phyloP scores from a whole-genome alignment of 305 asterid species.

The Fraxinus ornus region DNA sequence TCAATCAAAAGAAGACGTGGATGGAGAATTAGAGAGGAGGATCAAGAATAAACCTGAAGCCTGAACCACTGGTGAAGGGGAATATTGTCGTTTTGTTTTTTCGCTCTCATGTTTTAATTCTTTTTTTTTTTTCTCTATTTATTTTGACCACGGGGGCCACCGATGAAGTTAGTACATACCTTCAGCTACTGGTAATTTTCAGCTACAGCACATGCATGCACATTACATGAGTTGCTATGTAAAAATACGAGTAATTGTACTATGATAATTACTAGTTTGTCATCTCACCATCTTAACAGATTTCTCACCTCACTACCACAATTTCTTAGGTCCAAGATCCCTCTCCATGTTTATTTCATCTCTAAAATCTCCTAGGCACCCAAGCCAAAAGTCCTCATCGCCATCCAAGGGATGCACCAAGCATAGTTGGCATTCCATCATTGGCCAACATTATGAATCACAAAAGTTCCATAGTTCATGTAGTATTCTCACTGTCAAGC shows the following conservation, averaged over 20 bases:
- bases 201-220: background rate
- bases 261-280: background rate
- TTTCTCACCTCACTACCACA: conserved; percentile 16
- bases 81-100: background rate
- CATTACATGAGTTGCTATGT: background rate
- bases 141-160: background rate
- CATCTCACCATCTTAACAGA: background rate
- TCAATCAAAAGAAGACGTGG: background rate
- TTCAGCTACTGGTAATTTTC: conserved; percentile 2
- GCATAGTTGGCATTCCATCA: background rate
- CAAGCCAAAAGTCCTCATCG: conserved; percentile 9
- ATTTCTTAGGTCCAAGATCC: conserved; percentile 2
- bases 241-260: background rate
- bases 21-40: background rate
- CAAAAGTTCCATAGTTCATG: background rate
- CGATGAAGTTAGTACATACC: background rate
- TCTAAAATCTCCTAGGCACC: background rate
- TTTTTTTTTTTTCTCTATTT: background rate
- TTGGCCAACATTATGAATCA: background rate
- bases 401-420: background rate
- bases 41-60: background rate
- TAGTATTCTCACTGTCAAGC: conserved; percentile 5
- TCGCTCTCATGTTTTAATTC: background rate
- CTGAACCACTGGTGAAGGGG: background rate
- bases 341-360: background rate